Conservation (phyloP, 495 filamentous ascomycete genomes). For the Aspergillus cristatus region DNA sequence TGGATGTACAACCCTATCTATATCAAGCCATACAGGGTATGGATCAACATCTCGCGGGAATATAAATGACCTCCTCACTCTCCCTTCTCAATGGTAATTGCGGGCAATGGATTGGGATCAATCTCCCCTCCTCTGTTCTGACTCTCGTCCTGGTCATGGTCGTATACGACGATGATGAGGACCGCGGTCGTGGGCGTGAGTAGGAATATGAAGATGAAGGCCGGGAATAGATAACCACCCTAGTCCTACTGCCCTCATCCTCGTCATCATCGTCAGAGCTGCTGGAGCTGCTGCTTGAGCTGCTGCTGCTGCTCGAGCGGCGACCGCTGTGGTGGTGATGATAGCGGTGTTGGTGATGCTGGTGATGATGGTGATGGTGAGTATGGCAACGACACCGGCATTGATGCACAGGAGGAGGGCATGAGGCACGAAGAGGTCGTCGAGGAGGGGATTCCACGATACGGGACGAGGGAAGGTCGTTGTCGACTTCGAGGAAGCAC, state of each 20-base stretch:
- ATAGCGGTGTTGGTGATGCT: constrained; percentile 3
- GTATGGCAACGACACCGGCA: background rate
- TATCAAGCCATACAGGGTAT: no score
- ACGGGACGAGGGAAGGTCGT: constrained; percentile 7
- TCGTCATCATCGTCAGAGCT: background rate
- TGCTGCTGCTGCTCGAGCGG: background rate
- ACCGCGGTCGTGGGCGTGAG: background rate
- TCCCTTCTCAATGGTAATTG: no score
- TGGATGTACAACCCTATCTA: no score
- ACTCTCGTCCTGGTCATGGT: no score
- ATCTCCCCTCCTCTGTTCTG: no score
- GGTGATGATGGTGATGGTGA: background rate
- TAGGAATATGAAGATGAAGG: background rate
- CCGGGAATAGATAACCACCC: background rate
- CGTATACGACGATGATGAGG: no score
- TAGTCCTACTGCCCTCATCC: constrained; percentile 2
- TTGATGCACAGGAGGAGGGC: constrained; percentile 4
- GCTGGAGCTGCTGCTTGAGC: background rate
- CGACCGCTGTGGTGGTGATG: constrained; percentile 1
- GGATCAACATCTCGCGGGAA: no score
- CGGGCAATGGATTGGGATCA: no score
- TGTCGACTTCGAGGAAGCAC: constrained; percentile 12
- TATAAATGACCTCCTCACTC: no score
- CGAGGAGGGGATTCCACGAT: constrained; percentile 6
- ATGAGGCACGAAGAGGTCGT: constrained; percentile 4